A percentile compares a stretch with the other conserved stretches of the same genome.
Conservation (phyloP, 768 basidiomycete species). For the Hygrophorus pudorinus region DNA sequence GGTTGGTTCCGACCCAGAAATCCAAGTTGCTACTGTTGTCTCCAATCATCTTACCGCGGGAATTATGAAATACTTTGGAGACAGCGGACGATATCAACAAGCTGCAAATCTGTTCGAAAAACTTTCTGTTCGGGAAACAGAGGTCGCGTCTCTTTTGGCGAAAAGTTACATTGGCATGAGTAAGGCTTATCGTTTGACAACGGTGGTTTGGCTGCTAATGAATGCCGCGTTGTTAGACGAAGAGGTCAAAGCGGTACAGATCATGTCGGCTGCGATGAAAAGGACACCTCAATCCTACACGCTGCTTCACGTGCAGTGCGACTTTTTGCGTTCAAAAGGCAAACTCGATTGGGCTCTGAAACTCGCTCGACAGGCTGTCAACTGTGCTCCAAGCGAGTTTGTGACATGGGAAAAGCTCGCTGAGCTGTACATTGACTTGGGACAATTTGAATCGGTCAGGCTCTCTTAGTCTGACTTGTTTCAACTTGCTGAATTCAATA, state of each 20-base stretch:
- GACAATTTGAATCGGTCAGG: constrained; percentile 67
- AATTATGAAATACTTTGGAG: constrained; percentile 94
- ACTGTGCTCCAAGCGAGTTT: constrained; percentile 97
- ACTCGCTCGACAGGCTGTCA: constrained; percentile 90
- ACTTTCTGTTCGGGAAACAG: constrained; percentile 73
- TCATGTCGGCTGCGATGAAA: constrained; percentile 77
- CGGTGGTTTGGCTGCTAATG: neutral
- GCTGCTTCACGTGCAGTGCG: constrained; percentile 88
- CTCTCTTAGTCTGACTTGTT: constrained; percentile 15
- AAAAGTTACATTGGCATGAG: constrained; percentile 95
- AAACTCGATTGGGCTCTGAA: constrained; percentile 84
- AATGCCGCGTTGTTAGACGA: constrained; percentile 53
- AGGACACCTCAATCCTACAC: constrained; percentile 89
- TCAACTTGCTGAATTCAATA: constrained; percentile 13
- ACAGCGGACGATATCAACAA: constrained; percentile 76
- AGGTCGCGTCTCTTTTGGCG: constrained; percentile 81
- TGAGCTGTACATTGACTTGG: constrained; percentile 85
- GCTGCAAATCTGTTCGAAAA: constrained; percentile 95
- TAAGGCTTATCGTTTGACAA: constrained; percentile 30
- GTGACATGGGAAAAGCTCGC: constrained; percentile 99
- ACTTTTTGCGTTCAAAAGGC: constrained; percentile 83
- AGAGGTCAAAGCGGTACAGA: constrained; percentile 96
- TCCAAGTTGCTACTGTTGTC: constrained; percentile 93
- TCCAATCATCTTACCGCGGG: constrained; percentile 95
- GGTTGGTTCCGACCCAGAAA: constrained; percentile 96